These are phyloP conservation scores for Yarrowia sp. DNA, from an alignment of 805 yeast species.

Conservation along the genomic window DNA sequence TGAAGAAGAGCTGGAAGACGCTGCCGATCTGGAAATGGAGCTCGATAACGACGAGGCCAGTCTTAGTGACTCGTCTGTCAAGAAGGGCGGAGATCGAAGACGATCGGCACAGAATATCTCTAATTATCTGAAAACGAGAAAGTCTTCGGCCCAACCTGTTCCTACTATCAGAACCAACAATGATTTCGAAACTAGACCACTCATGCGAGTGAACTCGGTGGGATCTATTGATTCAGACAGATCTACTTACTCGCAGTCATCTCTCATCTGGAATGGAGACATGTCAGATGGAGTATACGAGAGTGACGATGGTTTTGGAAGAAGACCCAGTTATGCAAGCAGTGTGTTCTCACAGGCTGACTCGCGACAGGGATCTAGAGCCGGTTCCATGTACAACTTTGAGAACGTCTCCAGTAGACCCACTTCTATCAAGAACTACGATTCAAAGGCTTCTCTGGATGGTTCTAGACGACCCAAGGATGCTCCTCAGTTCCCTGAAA, in stretches of 20 bases:
- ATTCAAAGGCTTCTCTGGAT: neutral
- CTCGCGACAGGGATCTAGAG: constrained; percentile 9
- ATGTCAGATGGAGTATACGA: constrained; percentile 14
- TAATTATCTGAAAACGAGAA: constrained; percentile 14
- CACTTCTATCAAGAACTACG: constrained; percentile 3
- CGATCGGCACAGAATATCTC: constrained; percentile 31
- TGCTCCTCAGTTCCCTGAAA: neutral
- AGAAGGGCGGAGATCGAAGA: constrained; percentile 5
- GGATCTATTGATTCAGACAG: constrained; percentile 13
- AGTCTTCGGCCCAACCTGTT: neutral
- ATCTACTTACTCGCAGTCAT: constrained; percentile 6
- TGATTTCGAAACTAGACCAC: constrained; percentile 4
- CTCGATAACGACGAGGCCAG: constrained; percentile 25
- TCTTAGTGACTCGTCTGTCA: constrained; percentile 26
- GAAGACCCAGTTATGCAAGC: constrained; percentile 36
- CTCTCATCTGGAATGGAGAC: constrained; percentile 36
- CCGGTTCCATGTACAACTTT: constrained; percentile 15
- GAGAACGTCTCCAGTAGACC: constrained; percentile 4
- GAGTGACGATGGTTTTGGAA: constrained; percentile 30
- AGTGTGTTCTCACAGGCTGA: constrained; percentile 36
- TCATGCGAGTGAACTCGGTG: constrained; percentile 27
- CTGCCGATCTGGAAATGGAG: constrained; percentile 22
- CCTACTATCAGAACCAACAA: neutral
- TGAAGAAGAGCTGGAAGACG: constrained; percentile 28
- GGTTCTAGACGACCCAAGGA: constrained; percentile 13